Conservation (phyloP, 495 filamentous ascomycete species). For the Talaromyces trachyspermus region DNA sequence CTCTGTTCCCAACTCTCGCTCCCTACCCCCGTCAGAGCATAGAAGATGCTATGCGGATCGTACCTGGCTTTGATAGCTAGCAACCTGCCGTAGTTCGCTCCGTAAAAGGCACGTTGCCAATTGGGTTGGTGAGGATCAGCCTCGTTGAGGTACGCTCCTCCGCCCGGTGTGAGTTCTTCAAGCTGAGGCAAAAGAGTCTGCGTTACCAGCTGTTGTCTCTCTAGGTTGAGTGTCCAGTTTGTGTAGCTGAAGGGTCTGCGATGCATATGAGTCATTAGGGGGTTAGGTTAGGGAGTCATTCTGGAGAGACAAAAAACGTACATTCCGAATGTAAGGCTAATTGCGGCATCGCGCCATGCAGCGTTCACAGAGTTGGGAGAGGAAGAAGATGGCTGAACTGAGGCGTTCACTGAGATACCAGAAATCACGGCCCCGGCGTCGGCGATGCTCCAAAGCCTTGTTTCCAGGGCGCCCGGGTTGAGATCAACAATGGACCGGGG, state of each 20-base stretch:
- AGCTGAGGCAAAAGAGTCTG: conserved; percentile 34
- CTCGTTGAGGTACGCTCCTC: conserved; percentile 36
- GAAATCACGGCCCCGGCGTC: conserved; percentile 45
- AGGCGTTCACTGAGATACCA: conserved; percentile 42
- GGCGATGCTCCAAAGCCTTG: conserved; percentile 31
- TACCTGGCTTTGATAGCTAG: conserved; percentile 36
- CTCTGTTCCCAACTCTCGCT: conserved; percentile 47
- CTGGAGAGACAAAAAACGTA: no score
- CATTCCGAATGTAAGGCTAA: no score
- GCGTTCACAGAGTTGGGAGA: no score
- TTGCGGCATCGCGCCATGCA: no score
- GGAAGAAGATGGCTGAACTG: conserved; percentile 37
- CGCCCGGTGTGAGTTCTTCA: conserved; percentile 25
- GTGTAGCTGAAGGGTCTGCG: no score
- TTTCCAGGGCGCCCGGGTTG: conserved; percentile 39
- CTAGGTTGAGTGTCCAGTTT: no score
- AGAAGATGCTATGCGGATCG: conserved; percentile 53
- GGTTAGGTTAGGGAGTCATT: no score
- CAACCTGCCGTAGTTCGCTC: conserved; percentile 32
- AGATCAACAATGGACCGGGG: conserved; percentile 41
- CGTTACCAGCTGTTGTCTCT: no score
- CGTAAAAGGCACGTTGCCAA: conserved; percentile 47
- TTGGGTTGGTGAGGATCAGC: conserved; percentile 42
- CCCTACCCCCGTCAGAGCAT: conserved; percentile 52
- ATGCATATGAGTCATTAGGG: no score